Evolutionary conservation across 2,329 filamentous ascomycete species (phyloP).

Genomic region (Paecilomyces sp.): DNA sequence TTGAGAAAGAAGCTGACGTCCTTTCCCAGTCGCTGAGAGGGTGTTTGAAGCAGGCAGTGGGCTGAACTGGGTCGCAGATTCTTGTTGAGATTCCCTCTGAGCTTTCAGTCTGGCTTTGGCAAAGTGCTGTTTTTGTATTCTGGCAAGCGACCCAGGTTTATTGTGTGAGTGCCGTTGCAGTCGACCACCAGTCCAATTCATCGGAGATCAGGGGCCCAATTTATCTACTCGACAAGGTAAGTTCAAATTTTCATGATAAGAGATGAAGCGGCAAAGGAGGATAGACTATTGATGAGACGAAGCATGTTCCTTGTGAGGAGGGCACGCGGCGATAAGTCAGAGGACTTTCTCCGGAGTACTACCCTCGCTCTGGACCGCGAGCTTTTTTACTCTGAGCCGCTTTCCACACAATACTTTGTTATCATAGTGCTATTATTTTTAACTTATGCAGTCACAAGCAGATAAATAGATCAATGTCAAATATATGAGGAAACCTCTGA

Average conservation of each 20-base stretch:
- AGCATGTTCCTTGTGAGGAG: no score
- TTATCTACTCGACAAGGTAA: not conserved
- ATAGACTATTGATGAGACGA: no score
- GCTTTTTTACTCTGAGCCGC: no score
- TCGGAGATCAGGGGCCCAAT: conserved; percentile 8
- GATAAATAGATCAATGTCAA: no score
- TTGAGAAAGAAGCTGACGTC: not conserved
- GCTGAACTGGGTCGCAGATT: conserved; percentile 4
- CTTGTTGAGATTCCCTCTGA: conserved; percentile 8
- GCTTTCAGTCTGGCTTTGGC: conserved; percentile 19
- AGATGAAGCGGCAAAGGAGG: no score
- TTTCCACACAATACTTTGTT: no score
- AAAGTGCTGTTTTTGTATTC: conserved; percentile 26
- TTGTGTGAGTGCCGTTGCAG: conserved; percentile 32
- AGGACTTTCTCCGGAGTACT: no score
- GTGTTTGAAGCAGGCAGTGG: not conserved
- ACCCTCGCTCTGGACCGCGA: no score
- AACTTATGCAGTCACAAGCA: no score
- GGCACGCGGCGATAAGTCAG: no score
- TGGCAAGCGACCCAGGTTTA: conserved; percentile 17
- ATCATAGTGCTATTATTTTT: no score
- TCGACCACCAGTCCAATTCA: conserved; percentile 41
- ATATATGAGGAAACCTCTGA: no score
- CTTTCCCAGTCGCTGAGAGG: not conserved
- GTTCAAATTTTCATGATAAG: not conserved